Evolutionary conservation across 2,329 filamentous ascomycete species (phyloP).

Genomic region (Didymella lethalis): DNA sequence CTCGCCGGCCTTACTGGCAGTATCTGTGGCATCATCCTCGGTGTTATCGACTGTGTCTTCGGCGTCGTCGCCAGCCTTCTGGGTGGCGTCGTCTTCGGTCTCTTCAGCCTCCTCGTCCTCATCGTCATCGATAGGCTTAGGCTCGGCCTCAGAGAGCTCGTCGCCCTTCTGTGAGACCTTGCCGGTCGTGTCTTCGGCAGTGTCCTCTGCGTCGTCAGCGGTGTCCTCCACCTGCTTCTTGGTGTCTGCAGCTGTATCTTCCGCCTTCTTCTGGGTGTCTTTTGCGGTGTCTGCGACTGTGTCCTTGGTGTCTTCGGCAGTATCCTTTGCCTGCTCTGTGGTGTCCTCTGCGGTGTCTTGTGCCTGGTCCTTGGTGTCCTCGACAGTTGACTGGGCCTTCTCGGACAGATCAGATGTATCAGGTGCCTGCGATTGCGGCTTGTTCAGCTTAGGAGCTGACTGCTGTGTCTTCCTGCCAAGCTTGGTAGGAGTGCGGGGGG

Average conservation of each 20-base stretch:
- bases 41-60: constrained; percentile 52
- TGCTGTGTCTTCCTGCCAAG: constrained; percentile 56
- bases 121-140: constrained; percentile 56
- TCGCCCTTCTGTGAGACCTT: constrained; percentile 59
- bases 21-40: constrained; percentile 51
- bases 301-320: constrained; percentile 49
- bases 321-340: constrained; percentile 40
- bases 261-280: constrained; percentile 56
- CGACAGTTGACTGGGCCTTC: constrained; percentile 33
- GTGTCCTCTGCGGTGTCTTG: constrained; percentile 48
- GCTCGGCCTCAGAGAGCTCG: constrained; percentile 56
- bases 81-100: constrained; percentile 50
- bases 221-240: constrained; percentile 57
- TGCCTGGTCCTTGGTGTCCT: constrained; percentile 51
- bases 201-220: constrained; percentile 53
- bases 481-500: constrained; percentile 61
- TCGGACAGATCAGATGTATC: constrained; percentile 47
- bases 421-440: constrained; percentile 44
- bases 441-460: constrained; percentile 54
- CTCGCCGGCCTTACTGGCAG: constrained; percentile 46
- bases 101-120: constrained; percentile 35
- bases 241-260: constrained; percentile 55
- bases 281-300: constrained; percentile 46
- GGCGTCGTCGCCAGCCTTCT: constrained; percentile 58
- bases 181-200: constrained; percentile 51